Evolutionary conservation across 805 yeast genomes (phyloP).

Genomic region (Candida taoyuanica): DNA sequence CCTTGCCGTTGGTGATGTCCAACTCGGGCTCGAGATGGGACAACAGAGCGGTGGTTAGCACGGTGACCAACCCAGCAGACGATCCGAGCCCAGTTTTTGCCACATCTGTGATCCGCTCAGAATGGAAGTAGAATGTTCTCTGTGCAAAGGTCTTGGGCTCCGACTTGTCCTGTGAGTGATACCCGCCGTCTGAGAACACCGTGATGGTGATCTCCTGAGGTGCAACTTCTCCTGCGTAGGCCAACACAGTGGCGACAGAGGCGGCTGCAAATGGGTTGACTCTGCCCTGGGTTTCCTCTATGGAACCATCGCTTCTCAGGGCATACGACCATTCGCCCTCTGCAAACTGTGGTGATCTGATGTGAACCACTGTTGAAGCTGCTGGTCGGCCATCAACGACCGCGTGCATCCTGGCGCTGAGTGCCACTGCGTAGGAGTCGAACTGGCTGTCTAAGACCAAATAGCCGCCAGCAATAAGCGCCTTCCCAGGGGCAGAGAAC

Average conservation of each 20-base stretch:
- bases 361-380: conserved; percentile 30
- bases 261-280: conserved; percentile 74
- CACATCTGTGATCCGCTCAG: conserved; percentile 56
- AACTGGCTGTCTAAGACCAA: conserved; percentile 78
- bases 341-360: conserved; percentile 73
- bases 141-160: conserved; percentile 29
- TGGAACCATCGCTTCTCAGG: conserved; percentile 19
- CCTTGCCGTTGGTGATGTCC: conserved; percentile 25
- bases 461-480: conserved; percentile 91
- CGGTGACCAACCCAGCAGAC: conserved; percentile 89
- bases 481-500: conserved; percentile 95
- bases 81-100: conserved; percentile 96
- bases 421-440: conserved; percentile 76
- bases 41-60: conserved; percentile 64
- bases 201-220: conserved; percentile 41
- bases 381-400: conserved; percentile 31
- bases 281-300: conserved; percentile 30
- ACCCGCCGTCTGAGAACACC: conserved; percentile 81
- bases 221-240: conserved; percentile 38
- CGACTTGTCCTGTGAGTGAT: conserved; percentile 70
- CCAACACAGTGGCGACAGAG: conserved; percentile 50
- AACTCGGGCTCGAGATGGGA: conserved; percentile 38
- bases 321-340: conserved; percentile 66
- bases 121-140: conserved; percentile 56
- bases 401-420: conserved; percentile 88